phyloP scores from a whole-genome alignment of 768 basidiomycete genomes.

The Amanita molliuscula region DNA sequence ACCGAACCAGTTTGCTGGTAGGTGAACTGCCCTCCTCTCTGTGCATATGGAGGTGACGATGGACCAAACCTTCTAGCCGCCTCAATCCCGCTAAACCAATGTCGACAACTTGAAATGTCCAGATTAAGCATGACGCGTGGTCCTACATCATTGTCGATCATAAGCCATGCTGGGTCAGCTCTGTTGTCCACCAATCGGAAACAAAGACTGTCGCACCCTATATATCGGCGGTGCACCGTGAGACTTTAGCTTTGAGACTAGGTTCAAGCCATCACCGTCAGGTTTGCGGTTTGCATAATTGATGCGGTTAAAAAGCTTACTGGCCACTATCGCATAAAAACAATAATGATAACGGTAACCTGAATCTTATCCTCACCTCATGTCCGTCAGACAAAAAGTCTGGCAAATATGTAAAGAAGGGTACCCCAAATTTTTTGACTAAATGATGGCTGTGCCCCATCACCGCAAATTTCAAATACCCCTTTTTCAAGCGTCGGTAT shows the following conservation, averaged over 20 bases:
- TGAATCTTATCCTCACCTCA: neutral
- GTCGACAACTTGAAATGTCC: neutral
- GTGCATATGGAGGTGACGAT: neutral
- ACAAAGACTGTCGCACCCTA: neutral
- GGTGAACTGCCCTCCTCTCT: neutral
- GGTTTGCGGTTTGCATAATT: neutral
- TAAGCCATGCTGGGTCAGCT: neutral
- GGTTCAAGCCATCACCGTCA: neutral
- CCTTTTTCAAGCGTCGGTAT: neutral
- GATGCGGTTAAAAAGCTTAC: neutral
- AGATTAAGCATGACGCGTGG: neutral
- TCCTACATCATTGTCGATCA: neutral
- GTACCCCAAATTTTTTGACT: neutral
- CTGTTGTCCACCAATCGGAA: neutral
- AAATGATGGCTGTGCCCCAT: neutral
- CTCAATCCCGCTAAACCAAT: neutral
- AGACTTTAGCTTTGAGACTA: neutral
- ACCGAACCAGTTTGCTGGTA: neutral
- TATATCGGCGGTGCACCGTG: neutral
- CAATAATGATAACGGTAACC: neutral
- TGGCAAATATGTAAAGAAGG: neutral
- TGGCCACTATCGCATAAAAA: neutral
- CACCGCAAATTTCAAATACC: constrained; percentile 1
- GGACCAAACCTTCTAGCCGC: neutral
- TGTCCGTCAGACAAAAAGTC: neutral